phyloP scores from a whole-genome alignment of 257 asterid genomes.

The Jacaranda mimosifolia region DNA sequence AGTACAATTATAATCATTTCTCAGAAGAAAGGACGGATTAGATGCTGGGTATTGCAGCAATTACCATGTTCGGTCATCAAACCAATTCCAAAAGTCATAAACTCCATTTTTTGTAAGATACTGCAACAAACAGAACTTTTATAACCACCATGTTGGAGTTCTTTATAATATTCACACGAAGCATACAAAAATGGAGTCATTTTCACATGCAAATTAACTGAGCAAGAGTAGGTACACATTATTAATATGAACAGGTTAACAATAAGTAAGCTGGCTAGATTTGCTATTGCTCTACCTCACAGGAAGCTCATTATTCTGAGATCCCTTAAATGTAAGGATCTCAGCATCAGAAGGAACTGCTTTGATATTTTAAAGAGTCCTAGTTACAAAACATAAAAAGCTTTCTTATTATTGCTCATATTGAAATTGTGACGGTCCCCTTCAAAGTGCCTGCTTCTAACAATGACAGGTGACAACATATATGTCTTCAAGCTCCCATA shows the following conservation, averaged over 20 bases:
- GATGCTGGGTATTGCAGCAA: conserved; percentile 33
- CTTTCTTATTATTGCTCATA: background rate
- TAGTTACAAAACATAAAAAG: background rate
- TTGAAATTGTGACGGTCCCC: background rate
- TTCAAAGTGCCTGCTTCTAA: background rate
- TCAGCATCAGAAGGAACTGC: background rate
- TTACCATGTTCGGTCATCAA: conserved; percentile 99
- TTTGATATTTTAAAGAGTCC: conserved; percentile 1
- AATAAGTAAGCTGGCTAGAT: conserved; percentile 6
- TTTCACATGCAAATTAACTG: background rate
- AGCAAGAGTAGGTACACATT: background rate
- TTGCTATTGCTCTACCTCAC: background rate
- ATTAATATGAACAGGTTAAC: background rate
- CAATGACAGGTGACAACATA: background rate
- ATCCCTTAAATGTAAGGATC: background rate
- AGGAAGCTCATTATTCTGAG: background rate
- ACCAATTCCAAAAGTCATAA: conserved; percentile 99
- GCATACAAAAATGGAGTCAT: background rate
- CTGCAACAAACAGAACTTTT: conserved; percentile 64
- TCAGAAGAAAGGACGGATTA: background rate
- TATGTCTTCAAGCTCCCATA: too few relatives aligned
- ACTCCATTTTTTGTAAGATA: conserved; percentile 89
- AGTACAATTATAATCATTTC: background rate
- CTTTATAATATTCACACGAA: conserved; percentile 4
- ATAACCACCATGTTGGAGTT: conserved; percentile 41